Percentiles rank a stretch among this genome's conserved stretches.
Evolutionary conservation across 2,329 filamentous ascomycete genomes (phyloP).

Genomic region (Ilyonectria robusta): DNA sequence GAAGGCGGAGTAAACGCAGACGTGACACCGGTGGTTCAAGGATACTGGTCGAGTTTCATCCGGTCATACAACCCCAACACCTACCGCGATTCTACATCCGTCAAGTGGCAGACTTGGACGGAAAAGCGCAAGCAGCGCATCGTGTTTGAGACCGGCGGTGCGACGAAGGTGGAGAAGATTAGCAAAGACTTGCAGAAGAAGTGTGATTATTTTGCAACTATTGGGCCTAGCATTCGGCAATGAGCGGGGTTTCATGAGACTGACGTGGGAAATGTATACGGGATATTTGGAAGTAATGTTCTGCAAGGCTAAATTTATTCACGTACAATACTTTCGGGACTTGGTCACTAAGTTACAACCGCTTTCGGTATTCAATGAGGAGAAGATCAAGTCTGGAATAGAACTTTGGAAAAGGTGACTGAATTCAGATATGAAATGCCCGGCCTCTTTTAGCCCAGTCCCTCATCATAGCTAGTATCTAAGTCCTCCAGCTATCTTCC

Average conservation of each 20-base stretch:
- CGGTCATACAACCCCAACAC: conserved; percentile 75
- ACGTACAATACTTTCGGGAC: neutral
- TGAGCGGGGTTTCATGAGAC: neutral
- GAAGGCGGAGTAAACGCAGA: conserved; percentile 65
- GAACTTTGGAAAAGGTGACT: too few species aligned
- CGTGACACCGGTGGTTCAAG: conserved; percentile 74
- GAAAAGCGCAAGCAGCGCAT: conserved; percentile 50
- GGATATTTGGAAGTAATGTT: neutral
- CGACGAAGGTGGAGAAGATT: conserved; percentile 57
- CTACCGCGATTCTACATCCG: conserved; percentile 50
- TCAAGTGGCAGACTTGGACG: conserved; percentile 59
- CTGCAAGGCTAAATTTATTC: neutral
- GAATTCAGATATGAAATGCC: too few species aligned
- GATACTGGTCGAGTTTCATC: conserved; percentile 84
- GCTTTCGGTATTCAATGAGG: too few species aligned
- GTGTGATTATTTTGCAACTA: conserved; percentile 42
- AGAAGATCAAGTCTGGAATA: too few species aligned
- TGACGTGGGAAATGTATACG: neutral
- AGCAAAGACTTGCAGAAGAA: conserved; percentile 43
- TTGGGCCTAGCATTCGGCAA: conserved; percentile 37
- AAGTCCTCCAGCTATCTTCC: too few species aligned
- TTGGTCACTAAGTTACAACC: too few species aligned
- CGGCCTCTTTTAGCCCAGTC: too few species aligned
- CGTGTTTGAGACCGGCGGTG: conserved; percentile 57
- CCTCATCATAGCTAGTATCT: too few species aligned